phyloP scores from a whole-genome alignment of 2,329 filamentous ascomycete genomes.

The Colletotrichum sidae region DNA sequence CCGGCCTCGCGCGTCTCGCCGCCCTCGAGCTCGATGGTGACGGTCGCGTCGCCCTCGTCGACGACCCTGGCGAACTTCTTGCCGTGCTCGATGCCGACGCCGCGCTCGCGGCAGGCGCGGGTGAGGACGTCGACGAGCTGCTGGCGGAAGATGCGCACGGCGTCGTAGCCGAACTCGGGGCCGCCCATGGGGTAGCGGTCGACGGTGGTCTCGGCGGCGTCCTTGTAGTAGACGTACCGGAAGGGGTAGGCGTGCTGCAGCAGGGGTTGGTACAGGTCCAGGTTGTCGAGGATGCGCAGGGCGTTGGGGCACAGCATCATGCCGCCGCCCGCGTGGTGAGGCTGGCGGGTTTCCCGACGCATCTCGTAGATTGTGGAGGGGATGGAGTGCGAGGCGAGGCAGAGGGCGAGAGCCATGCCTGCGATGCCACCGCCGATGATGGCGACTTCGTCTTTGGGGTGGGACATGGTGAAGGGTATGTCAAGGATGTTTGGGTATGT shows the following conservation, averaged over 20 bases:
- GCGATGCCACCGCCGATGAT: conserved; percentile 35
- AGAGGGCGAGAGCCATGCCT: conserved; percentile 58
- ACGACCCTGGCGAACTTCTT: conserved; percentile 60
- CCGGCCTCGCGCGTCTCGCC: conserved; percentile 52
- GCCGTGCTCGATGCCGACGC: conserved; percentile 58
- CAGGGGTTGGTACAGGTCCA: conserved; percentile 61
- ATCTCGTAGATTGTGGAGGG: conserved; percentile 63
- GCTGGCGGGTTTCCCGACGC: conserved; percentile 45
- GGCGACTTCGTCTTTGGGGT: conserved; percentile 15
- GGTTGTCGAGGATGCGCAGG: conserved; percentile 61
- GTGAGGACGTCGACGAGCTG: conserved; percentile 56
- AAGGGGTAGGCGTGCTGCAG: conserved; percentile 61
- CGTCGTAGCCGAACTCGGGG: conserved; percentile 63
- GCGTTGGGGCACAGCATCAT: conserved; percentile 72
- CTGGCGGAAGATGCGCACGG: conserved; percentile 65
- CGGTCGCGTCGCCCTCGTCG: conserved; percentile 50
- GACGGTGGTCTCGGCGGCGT: conserved; percentile 45
- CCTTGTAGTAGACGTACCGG: conserved; percentile 59
- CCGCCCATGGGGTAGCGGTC: conserved; percentile 62
- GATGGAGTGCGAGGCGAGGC: conserved; percentile 64
- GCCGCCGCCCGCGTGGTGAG: conserved; percentile 63
- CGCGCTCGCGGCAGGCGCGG: conserved; percentile 42
- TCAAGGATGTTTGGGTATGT: neutral
- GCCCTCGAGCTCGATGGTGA: conserved; percentile 61
- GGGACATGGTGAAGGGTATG: neutral